phyloP scores from a whole-genome alignment of 2,329 filamentous ascomycete species.

The Botrytis aclada region DNA sequence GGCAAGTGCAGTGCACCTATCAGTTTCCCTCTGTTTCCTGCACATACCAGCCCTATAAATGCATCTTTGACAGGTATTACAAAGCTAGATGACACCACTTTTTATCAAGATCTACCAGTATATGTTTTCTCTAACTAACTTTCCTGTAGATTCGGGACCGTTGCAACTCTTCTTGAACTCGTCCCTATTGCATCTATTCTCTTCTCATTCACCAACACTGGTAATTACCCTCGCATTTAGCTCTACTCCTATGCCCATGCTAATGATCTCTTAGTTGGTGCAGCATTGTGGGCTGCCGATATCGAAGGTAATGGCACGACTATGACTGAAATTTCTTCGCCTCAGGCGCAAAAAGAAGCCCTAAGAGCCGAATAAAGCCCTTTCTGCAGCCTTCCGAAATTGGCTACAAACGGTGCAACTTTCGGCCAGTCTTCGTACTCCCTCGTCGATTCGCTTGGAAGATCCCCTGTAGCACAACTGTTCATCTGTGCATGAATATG shows the following conservation, averaged over 20 bases:
- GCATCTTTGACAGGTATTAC: conserved; percentile 16
- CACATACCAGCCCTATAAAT: not conserved
- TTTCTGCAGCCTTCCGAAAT: conserved; percentile 29
- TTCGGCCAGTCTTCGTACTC: not conserved
- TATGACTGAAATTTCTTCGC: conserved; percentile 33
- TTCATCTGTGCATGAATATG: not conserved
- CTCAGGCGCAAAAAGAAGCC: conserved; percentile 21
- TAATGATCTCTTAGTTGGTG: conserved; percentile 60
- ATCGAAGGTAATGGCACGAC: conserved; percentile 52
- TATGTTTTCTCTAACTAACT: conserved; percentile 11
- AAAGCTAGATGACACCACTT: not conserved
- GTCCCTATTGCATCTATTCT: conserved; percentile 78
- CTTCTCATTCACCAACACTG: conserved; percentile 85
- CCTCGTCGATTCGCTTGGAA: not conserved
- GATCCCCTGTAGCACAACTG: conserved; percentile 5
- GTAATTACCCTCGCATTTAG: conserved; percentile 38
- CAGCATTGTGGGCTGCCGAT: conserved; percentile 91
- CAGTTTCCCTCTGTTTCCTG: not conserved
- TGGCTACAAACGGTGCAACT: conserved; percentile 7
- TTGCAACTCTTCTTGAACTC: conserved; percentile 79
- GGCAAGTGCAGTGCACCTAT: not conserved
- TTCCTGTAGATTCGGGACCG: conserved; percentile 64
- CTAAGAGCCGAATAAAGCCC: conserved; percentile 26
- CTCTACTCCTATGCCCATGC: not conserved
- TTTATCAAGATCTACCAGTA: not conserved